Base-by-base conservation (phyloP, 768 basidiomycete species). In the Serendipita sp. region DNA sequence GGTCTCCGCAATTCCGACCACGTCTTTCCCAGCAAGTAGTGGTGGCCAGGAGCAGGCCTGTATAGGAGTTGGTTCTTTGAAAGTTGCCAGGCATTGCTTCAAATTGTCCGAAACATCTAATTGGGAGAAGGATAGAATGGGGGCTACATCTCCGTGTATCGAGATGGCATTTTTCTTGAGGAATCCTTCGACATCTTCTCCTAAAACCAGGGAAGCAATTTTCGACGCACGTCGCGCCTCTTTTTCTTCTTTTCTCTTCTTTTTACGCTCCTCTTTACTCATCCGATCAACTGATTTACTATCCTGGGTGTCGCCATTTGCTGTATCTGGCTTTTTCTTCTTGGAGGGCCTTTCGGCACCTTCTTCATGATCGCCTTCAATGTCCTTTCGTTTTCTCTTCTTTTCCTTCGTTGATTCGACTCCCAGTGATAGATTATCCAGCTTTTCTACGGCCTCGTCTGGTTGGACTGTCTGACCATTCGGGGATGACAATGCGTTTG, bases 21-120 rank as follows among this genome's bases (percentile, higher is more conserved):
- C 89, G 71, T 98, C 90, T n/a, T 77, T 77, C 0, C 88, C 88
- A 24, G 79, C 76, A 26, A 98, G 75, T 3, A 89, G 83, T 34
- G 88, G 83, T 1, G 94, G 91, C 94, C 94, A 98, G 13, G 93
- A 82, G 67, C 90, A 95, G 3, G 91, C 86, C 71, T 99, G 96
- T 61, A 99, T 92, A 0, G 96, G 94, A 0, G 94, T 95, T 3
- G 96, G 95, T 66, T 86, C 82, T 66, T 83, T 81, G 75, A 93
- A 99, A 5, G 75, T 76, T 53, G 76, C 71, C 64, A 97, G 84
- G 0, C 83, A 85, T 0, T 74, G 69, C 43, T 77, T 79, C 34
- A 98, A 79, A 14, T 77, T 75, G 0, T 75, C 71, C 3, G 86
- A 82, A 56, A 97, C 79, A 30, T 76, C 77, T 0, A 98, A 79